Conservation (phyloP, 164 flowering plant species). For the Protea cynaroides region DNA sequence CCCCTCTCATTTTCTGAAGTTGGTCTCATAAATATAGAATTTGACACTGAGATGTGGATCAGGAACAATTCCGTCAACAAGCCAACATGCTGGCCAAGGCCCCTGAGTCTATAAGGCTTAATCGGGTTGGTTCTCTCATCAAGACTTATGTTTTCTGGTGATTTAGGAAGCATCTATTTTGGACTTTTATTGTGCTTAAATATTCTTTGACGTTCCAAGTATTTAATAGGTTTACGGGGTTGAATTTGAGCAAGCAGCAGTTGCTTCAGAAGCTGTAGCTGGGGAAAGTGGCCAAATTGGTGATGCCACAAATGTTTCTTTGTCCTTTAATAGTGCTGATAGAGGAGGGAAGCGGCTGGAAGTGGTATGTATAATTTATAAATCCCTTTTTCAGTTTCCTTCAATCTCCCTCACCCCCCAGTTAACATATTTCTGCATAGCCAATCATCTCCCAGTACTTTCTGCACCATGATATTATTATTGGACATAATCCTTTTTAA, state of each 20-base stretch:
- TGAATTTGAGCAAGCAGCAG: constrained; percentile 13
- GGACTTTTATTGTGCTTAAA: no score
- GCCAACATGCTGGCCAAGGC: constrained; percentile 18
- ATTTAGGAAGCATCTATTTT: not conserved
- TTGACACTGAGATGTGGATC: constrained; percentile 1
- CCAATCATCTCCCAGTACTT: not conserved
- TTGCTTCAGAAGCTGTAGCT: constrained; percentile 15
- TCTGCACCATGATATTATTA: not conserved
- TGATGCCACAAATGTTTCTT: constrained; percentile 10
- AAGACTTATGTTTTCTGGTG: not conserved
- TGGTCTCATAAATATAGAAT: not conserved
- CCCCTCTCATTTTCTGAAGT: no score
- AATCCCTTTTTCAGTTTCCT: not conserved
- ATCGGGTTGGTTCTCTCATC: constrained; percentile 19
- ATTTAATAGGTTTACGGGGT: constrained; percentile 20
- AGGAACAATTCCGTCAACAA: constrained; percentile 30
- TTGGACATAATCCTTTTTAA: not conserved
- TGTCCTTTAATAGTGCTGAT: constrained; percentile 13
- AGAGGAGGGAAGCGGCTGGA: constrained; percentile 15
- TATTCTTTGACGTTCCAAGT: not conserved
- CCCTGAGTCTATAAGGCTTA: constrained; percentile 18
- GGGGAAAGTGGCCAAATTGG: constrained; percentile 15
- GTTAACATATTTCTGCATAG: not conserved
- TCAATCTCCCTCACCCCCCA: no score
- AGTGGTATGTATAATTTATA: constrained; percentile 17